These are phyloP conservation scores for Beta lomatogona DNA, from an alignment of 179 eudicot genomes.

Conservation along the genomic window DNA sequence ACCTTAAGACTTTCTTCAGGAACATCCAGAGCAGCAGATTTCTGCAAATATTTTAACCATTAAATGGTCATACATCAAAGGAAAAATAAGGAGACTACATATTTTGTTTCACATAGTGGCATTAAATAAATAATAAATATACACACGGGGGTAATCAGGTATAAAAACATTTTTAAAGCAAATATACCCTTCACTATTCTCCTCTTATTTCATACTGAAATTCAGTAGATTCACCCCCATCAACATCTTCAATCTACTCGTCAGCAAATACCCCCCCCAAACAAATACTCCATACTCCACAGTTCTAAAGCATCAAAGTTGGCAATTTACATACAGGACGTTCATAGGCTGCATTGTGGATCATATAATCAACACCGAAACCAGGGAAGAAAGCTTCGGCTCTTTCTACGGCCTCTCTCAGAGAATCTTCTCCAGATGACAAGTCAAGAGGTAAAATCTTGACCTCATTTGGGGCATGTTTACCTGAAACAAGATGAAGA, in stretches of 20 bases:
- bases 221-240: neutral
- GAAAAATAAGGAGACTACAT: neutral
- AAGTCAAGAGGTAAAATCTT: slow-evolving; percentile 85
- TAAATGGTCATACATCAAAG: neutral
- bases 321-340: slow-evolving; percentile 71
- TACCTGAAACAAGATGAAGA: slow-evolving; percentile 48
- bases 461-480: slow-evolving; percentile 79
- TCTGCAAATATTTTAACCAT: slow-evolving; percentile 49
- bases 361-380: slow-evolving; percentile 80
- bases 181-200: neutral
- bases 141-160: neutral
- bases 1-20: slow-evolving; percentile 84
- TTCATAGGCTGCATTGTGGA: slow-evolving; percentile 94
- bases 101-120: neutral
- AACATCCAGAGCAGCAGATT: slow-evolving; percentile 72
- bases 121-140: neutral
- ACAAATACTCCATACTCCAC: no score
- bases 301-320: neutral
- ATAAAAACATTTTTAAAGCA: neutral
- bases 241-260: neutral
- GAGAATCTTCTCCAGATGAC: slow-evolving; percentile 73
- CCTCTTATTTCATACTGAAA: neutral
- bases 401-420: slow-evolving; percentile 61
- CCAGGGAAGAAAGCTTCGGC: slow-evolving; percentile 77
- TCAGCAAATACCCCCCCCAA: neutral